phyloP scores from a whole-genome alignment of 257 asterid genomes.

The Petunia secreta region DNA sequence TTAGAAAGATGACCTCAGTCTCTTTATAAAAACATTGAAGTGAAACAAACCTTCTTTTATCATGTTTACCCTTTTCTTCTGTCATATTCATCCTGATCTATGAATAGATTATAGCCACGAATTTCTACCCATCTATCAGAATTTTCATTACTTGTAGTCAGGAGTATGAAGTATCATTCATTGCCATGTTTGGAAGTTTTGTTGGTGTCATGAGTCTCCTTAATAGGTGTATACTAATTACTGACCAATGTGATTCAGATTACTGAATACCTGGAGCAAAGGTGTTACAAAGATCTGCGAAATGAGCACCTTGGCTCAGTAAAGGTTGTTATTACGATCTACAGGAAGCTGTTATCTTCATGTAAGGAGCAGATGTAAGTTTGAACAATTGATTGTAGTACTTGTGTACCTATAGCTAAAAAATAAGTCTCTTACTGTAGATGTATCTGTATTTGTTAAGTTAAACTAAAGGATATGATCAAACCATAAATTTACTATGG shows the following conservation, averaged over 20 bases:
- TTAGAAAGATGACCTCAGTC: not conserved
- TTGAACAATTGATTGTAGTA: constrained; percentile 21
- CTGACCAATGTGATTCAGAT: constrained; percentile 37
- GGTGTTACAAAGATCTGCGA: constrained; percentile 52
- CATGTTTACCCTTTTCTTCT: not conserved
- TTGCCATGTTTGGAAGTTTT: constrained; percentile 2
- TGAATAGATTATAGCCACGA: not conserved
- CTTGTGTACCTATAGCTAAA: constrained; percentile 15
- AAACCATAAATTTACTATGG: not conserved
- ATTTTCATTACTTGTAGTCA: not conserved
- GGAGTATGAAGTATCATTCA: not conserved
- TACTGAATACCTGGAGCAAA: constrained; percentile 54
- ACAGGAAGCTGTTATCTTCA: constrained; percentile 52
- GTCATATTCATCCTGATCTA: not conserved
- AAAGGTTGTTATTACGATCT: constrained; percentile 47
- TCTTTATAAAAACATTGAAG: not conserved
- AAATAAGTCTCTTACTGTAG: not conserved
- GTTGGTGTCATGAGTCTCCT: constrained; percentile 8
- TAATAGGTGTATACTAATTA: constrained; percentile 19
- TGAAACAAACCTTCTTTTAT: not conserved
- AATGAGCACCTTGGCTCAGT: constrained; percentile 50
- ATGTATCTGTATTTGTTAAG: constrained; percentile 6
- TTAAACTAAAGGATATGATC: constrained; percentile 1
- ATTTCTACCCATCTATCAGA: constrained; percentile 8
- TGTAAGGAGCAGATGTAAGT: constrained; percentile 67